Evolutionary conservation across 148 eudicot genomes (phyloP), one percentile per base, ranked within the genome.

Genomic region (Euryodendron excelsum): DNA sequence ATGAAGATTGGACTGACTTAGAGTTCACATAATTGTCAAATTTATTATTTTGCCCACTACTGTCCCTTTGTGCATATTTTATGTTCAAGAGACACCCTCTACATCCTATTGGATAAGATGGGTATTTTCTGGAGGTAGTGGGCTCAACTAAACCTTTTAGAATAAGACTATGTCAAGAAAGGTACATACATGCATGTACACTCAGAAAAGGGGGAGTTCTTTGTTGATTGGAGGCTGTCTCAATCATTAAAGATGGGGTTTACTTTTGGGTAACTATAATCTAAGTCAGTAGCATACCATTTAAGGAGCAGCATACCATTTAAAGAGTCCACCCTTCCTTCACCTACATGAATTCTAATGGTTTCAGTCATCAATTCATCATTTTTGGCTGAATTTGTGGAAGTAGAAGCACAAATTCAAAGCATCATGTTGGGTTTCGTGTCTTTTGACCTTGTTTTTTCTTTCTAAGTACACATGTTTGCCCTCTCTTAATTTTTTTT

Each of bases 1-100:
- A 39, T 69, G 31, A 8, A 33, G 48, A 20, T 67, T 67, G 50
- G 71, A 67, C 71, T 39, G 50, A 67, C 71, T 36, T 67, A 14
- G 0, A 69, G 31, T 44, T 69, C 52, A 69, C 47, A 48, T 36
- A 36, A 67, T 9, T n/a, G 3, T 58, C 61, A 50, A 20, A 44
- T 44, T 44, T 44, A 44, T 44, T 44, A 44, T 44, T 44, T 58
- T 58, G 5, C 61, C 28, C 28, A 58, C 28, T n/a, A 21, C 23
- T 68, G 44, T 2, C 15, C 30, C 12, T 41, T n/a, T 6, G 8
- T 33, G 52, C 52, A n/a, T 23, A 20, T 58, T 58, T 20, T 58
- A 58, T 58, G 8, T n/a, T 10, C 61, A n/a, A 2, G 11, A 14
- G 11, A 11, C 21, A 17, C 20, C 14, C 65, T 61, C 63, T 21